Evolutionary conservation across 139 green algal species (phyloP), one percentile per base, ranked within the genome.

Genomic region (Chlorella vulgaris): DNA sequence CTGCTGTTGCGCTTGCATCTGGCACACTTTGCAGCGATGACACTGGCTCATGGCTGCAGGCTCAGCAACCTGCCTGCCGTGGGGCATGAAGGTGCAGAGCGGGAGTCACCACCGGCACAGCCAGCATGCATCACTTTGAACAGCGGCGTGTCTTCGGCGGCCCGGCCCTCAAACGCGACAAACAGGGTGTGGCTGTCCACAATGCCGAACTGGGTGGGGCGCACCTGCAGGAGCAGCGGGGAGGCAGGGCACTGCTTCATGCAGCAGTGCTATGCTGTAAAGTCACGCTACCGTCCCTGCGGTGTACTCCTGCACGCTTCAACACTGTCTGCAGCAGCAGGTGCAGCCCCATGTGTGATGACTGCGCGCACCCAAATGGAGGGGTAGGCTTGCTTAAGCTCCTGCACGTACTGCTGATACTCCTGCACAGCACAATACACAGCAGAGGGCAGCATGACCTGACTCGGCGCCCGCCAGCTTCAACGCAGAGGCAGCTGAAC

Each of bases 61-160:
- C n/a, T n/a, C n/a, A n/a, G n/a, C n/a, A n/a, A n/a, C n/a, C n/a
- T n/a, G n/a, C n/a, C n/a, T n/a, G n/a, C n/a, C n/a, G n/a, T n/a
- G n/a, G n/a, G n/a, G n/a, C n/a, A n/a, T n/a, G n/a, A n/a, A n/a
- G n/a, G n/a, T n/a, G n/a, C n/a, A n/a, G n/a, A n/a, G n/a, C n/a
- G n/a, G n/a, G n/a, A n/a, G n/a, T n/a, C n/a, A n/a, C n/a, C n/a
- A n/a, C n/a, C n/a, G n/a, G n/a, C n/a, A n/a, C n/a, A n/a, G n/a
- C n/a, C n/a, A n/a, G n/a, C n/a, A n/a, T n/a, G n/a, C n/a, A n/a
- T 0, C 58, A 62, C 69, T 53, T 77, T 83, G 62, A 83, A 83
- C 38, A 77, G n/a, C 13, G 78, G 78, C 62, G 55, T 76, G 28
- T 58, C 35, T 13, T 43, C 26, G 3, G 61, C 40, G 28, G 78